Evolutionary conservation across 2,329 filamentous ascomycete genomes (phyloP).

Genomic region (Fusarium sp.): DNA sequence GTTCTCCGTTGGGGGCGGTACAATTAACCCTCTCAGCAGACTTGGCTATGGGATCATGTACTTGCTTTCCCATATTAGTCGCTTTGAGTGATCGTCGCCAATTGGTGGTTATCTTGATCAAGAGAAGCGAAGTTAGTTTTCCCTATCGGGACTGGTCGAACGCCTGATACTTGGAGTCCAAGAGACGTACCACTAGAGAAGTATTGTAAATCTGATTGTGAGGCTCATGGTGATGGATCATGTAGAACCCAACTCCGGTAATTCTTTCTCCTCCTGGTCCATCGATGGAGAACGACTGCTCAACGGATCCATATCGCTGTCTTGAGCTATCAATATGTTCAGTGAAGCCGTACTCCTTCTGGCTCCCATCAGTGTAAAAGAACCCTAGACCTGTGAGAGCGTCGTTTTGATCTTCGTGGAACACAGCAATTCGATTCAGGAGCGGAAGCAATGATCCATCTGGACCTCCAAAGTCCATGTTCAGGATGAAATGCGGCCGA

Average conservation of each 20-base stretch:
- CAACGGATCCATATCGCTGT: background rate
- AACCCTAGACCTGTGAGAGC: slow-evolving; percentile 8
- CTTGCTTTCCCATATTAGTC: background rate
- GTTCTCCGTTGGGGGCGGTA: background rate
- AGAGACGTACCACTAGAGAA: background rate
- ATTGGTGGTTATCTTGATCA: background rate
- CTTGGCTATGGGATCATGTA: background rate
- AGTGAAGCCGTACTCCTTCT: background rate
- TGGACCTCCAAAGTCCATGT: slow-evolving; percentile 25
- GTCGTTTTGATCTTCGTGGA: background rate
- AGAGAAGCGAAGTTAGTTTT: too few species aligned
- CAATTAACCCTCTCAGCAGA: background rate
- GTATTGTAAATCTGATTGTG: too few species aligned
- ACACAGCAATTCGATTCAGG: slow-evolving; percentile 2
- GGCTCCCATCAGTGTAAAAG: slow-evolving; percentile 11
- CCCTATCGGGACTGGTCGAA: too few species aligned
- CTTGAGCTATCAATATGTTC: accelerated
- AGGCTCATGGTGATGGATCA: accelerated
- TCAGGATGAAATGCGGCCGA: background rate
- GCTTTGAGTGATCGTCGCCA: background rate
- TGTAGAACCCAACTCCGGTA: background rate
- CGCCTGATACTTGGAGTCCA: too few species aligned
- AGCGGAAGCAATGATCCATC: background rate
- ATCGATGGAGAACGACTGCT: slow-evolving; percentile 11
- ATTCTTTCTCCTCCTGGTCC: slow-evolving; percentile 20